Percentiles rank a stretch among this genome's conserved stretches.
Conservation (phyloP, 2,329 filamentous ascomycete species). For the Chaetomiaceae sp. region DNA sequence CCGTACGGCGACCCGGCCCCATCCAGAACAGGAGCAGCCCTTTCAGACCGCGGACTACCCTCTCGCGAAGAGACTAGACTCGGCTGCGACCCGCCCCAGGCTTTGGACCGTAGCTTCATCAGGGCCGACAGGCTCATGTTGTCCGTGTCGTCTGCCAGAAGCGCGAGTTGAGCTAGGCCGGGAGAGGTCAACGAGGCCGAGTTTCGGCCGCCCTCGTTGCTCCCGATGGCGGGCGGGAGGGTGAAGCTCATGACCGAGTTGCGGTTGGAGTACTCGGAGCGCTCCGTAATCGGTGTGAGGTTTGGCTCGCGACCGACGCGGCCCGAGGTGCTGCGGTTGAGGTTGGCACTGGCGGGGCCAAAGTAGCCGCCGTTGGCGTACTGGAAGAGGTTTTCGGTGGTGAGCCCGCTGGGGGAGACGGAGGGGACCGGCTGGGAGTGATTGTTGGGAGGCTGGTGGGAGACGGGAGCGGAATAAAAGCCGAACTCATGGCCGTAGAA, state of each 20-base stretch:
- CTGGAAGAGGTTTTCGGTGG: slow-evolving; percentile 44
- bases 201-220: slow-evolving; percentile 38
- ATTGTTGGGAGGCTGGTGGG: slow-evolving; percentile 38
- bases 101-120: slow-evolving; percentile 65
- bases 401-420: slow-evolving; percentile 23
- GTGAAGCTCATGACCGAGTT: slow-evolving; percentile 80
- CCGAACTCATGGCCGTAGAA: slow-evolving; percentile 97
- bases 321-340: slow-evolving; percentile 68
- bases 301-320: slow-evolving; percentile 78
- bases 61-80: slow-evolving; percentile 57
- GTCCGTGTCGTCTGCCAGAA: slow-evolving; percentile 51
- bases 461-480: slow-evolving; percentile 70
- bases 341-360: slow-evolving; percentile 58
- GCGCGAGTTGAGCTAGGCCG: slow-evolving; percentile 72
- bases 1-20: slow-evolving; percentile 5
- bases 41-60: slow-evolving; percentile 47
- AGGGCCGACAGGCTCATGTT: slow-evolving; percentile 67
- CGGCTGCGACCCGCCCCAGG: slow-evolving; percentile 77
- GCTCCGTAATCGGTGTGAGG: slow-evolving; percentile 91
- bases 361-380: slow-evolving; percentile 86
- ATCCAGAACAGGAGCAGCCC: slow-evolving; percentile 29
- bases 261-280: slow-evolving; percentile 91
- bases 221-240: slow-evolving; percentile 43
- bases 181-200: slow-evolving; percentile 53
- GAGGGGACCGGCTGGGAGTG: slow-evolving; percentile 38